These are phyloP conservation scores for Leccinum variicolor DNA, from an alignment of 768 basidiomycete species.

Conservation along the genomic window DNA sequence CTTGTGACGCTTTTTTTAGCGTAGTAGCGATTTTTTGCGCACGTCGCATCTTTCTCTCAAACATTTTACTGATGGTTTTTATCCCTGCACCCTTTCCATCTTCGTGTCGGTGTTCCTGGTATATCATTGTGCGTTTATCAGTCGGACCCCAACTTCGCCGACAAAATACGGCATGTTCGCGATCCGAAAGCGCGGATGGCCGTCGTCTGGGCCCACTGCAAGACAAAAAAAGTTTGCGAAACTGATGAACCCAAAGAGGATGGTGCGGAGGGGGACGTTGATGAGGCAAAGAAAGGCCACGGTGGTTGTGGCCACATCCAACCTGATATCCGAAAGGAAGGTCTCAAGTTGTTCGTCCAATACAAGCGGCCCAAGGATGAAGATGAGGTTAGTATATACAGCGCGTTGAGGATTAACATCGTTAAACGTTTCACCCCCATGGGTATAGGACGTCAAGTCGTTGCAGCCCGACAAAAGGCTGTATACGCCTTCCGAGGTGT, in stretches of 20 bases:
- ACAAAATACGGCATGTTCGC: slow-evolving; percentile 82
- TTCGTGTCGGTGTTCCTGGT: slow-evolving; percentile 17
- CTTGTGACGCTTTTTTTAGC: slow-evolving; percentile 46
- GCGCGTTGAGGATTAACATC: background rate
- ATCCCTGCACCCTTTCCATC: slow-evolving; percentile 41
- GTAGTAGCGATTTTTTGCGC: slow-evolving; percentile 28
- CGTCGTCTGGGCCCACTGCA: slow-evolving; percentile 82
- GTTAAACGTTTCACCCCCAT: slow-evolving; percentile 9
- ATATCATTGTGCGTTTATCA: slow-evolving; percentile 37
- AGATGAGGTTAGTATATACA: slow-evolving; percentile 71
- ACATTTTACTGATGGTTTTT: slow-evolving; percentile 59
- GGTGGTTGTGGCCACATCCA: slow-evolving; percentile 97
- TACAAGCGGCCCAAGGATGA: slow-evolving; percentile 95
- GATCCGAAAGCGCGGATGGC: slow-evolving; percentile 87
- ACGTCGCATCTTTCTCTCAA: slow-evolving; percentile 31
- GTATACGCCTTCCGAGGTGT: slow-evolving; percentile 85
- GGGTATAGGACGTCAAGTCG: slow-evolving; percentile 68
- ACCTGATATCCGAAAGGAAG: slow-evolving; percentile 90
- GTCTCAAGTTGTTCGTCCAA: slow-evolving; percentile 89
- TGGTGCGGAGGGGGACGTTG: slow-evolving; percentile 58
- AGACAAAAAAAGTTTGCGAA: slow-evolving; percentile 85
- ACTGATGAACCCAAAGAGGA: slow-evolving; percentile 88
- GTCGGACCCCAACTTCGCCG: slow-evolving; percentile 82
- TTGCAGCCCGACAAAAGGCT: slow-evolving; percentile 79
- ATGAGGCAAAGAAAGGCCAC: slow-evolving; percentile 83